Evolutionary conservation across 1,139 yeast genomes (phyloP).

Genomic region (Candida glucosophila): DNA sequence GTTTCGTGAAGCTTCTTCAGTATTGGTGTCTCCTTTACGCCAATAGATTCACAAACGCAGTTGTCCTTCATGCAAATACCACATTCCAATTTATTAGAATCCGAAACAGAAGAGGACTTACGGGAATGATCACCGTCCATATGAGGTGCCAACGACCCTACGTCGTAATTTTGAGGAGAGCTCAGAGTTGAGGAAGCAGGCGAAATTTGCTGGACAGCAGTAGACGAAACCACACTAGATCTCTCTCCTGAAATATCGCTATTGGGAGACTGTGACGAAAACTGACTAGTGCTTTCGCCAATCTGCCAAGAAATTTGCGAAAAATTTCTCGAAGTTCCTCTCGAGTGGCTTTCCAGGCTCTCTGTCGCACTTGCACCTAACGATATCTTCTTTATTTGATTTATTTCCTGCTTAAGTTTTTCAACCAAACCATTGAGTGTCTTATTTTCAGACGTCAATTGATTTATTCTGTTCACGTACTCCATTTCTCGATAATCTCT

Average conservation of each 20-base stretch:
- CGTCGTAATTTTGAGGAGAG: constrained; percentile 16
- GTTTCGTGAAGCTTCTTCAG: constrained; percentile 19
- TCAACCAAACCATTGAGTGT: constrained; percentile 28
- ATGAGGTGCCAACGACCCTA: background rate
- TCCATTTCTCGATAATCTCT: constrained; percentile 54
- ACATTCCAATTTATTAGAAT: constrained; percentile 33
- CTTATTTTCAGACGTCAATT: constrained; percentile 32
- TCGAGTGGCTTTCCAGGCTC: constrained; percentile 1
- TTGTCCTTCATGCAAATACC: constrained; percentile 64
- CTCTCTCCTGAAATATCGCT: no score
- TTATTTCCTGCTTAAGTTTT: constrained; percentile 21
- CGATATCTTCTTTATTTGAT: constrained; percentile 8
- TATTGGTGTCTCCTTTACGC: constrained; percentile 27
- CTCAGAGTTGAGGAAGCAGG: constrained; percentile 51
- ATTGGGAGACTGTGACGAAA: constrained; percentile 9
- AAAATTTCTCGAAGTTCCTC: constrained; percentile 5
- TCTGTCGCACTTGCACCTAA: background rate
- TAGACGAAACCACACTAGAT: no score
- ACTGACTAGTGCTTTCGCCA: no score
- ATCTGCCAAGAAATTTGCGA: constrained; percentile 12
- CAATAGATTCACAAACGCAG: constrained; percentile 63
- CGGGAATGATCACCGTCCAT: constrained; percentile 1
- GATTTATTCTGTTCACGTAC: constrained; percentile 41
- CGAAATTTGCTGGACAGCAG: constrained; percentile 39
- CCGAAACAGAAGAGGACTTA: constrained; percentile 9